Percentiles rank a stretch among this genome's conserved stretches.
Evolutionary conservation across 805 yeast species (phyloP).

Genomic region (Candida jianshihensis): DNA sequence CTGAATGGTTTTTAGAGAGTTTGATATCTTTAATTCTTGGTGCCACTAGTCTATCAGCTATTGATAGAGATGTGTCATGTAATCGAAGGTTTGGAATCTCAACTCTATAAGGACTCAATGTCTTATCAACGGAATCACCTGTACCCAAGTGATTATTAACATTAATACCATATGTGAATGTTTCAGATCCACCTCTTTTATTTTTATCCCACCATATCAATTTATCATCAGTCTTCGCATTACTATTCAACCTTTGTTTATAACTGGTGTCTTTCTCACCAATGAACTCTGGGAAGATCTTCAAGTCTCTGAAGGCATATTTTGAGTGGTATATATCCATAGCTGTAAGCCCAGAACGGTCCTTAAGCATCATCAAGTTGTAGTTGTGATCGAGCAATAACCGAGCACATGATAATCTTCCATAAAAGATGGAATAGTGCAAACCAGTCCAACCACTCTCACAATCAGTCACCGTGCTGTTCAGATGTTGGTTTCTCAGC

Average conservation of each 20-base stretch:
- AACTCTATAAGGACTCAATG: slow-evolving; percentile 33
- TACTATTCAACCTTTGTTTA: slow-evolving; percentile 8
- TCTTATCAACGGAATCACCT: slow-evolving; percentile 52
- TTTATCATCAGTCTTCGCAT: slow-evolving; percentile 2
- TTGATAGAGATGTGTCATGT: slow-evolving; percentile 8
- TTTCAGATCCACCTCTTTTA: slow-evolving; percentile 47
- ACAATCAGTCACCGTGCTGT: slow-evolving; percentile 43
- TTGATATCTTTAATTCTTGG: slow-evolving; percentile 42
- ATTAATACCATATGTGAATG: slow-evolving; percentile 59
- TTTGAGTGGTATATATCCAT: slow-evolving; percentile 43
- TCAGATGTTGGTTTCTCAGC: slow-evolving; percentile 39
- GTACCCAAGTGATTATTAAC: slow-evolving; percentile 58
- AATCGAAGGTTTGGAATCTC: slow-evolving; percentile 15
- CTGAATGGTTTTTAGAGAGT: slow-evolving; percentile 61
- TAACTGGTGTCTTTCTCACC: slow-evolving; percentile 19
- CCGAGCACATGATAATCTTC: slow-evolving; percentile 48
- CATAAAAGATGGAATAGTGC: slow-evolving; percentile 60
- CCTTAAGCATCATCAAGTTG: slow-evolving; percentile 47
- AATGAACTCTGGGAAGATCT: slow-evolving; percentile 37
- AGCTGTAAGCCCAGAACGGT: slow-evolving; percentile 67
- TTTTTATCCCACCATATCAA: slow-evolving; percentile 34
- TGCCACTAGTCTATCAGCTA: slow-evolving; percentile 25
- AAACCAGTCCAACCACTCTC: slow-evolving; percentile 82
- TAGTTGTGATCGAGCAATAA: slow-evolving; percentile 29
- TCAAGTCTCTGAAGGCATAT: slow-evolving; percentile 35